These are phyloP conservation scores for Suhomyces bolitotheri DNA, from an alignment of 1,139 yeast genomes.

Conservation along the genomic window DNA sequence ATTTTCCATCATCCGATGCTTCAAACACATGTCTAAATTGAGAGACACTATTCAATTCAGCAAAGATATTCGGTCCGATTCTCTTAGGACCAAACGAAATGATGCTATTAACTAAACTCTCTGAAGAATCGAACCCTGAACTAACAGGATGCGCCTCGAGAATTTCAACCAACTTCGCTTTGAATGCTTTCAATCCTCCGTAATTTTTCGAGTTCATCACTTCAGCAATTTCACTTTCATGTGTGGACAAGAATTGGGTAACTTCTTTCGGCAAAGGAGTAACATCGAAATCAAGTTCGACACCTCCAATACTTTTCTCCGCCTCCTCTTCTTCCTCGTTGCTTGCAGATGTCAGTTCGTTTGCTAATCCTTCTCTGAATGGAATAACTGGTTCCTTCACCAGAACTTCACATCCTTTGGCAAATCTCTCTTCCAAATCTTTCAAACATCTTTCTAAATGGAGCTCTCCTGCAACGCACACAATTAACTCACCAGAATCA, in stretches of 20 bases:
- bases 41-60: constrained; percentile 47
- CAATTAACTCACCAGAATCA: constrained; percentile 81
- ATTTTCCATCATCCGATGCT: constrained; percentile 21
- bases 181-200: constrained; percentile 20
- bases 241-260: constrained; percentile 49
- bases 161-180: constrained; percentile 30
- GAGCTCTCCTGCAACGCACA: constrained; percentile 94
- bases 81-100: constrained; percentile 78
- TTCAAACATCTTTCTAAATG: constrained; percentile 89
- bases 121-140: constrained; percentile 20
- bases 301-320: constrained; percentile 40
- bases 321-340: constrained; percentile 15
- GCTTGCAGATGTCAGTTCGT: constrained; percentile 9
- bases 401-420: constrained; percentile 77
- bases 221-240: constrained; percentile 39
- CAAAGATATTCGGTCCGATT: constrained; percentile 72
- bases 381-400: constrained; percentile 95
- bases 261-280: constrained; percentile 58
- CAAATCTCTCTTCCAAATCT: constrained; percentile 87
- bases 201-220: constrained; percentile 23
- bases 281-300: constrained; percentile 52
- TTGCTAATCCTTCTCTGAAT: constrained; percentile 78
- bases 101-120: constrained; percentile 45
- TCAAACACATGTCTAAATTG: constrained; percentile 36
- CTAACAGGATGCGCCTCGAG: constrained; percentile 27